phyloP scores from a whole-genome alignment of 1,284 basidiomycete genomes.

The Rhodofomes roseus region DNA sequence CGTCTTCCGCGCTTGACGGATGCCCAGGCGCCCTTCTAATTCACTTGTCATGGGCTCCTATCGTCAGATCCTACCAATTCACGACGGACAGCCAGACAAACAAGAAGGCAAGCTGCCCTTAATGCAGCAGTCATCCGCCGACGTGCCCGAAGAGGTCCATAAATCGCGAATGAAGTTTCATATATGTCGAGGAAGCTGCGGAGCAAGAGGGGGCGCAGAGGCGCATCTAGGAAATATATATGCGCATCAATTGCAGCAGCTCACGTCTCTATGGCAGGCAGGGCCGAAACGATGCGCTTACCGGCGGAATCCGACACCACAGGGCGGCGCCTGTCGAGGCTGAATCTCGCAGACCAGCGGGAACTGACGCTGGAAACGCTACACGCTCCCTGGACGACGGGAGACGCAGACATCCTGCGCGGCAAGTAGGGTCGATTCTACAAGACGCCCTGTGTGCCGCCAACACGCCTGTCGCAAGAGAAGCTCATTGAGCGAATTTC shows the following conservation, averaged over 20 bases:
- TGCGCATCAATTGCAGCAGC: background rate
- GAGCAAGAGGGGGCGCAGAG: background rate
- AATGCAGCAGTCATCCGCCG: background rate
- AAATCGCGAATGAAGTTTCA: background rate
- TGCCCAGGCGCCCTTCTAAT: background rate
- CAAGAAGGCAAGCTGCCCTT: too few species aligned
- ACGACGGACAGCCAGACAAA: too few species aligned
- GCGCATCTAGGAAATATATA: background rate
- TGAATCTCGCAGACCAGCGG: background rate
- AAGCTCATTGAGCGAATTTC: background rate
- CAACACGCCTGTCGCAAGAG: background rate
- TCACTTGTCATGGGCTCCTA: background rate
- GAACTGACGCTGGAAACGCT: background rate
- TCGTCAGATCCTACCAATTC: background rate
- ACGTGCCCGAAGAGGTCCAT: background rate
- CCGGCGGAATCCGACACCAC: background rate
- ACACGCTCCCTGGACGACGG: background rate
- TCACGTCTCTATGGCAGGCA: background rate
- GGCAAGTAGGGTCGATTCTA: background rate
- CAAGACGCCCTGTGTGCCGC: background rate
- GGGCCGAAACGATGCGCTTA: background rate
- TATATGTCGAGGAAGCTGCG: background rate
- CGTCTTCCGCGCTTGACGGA: background rate
- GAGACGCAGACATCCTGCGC: background rate
- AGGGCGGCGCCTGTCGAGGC: background rate